A percentile compares a stretch with the other conserved stretches of the same genome.
Conservation (phyloP, 2,329 filamentous ascomycete genomes). For the Penicillium hesseltinei region DNA sequence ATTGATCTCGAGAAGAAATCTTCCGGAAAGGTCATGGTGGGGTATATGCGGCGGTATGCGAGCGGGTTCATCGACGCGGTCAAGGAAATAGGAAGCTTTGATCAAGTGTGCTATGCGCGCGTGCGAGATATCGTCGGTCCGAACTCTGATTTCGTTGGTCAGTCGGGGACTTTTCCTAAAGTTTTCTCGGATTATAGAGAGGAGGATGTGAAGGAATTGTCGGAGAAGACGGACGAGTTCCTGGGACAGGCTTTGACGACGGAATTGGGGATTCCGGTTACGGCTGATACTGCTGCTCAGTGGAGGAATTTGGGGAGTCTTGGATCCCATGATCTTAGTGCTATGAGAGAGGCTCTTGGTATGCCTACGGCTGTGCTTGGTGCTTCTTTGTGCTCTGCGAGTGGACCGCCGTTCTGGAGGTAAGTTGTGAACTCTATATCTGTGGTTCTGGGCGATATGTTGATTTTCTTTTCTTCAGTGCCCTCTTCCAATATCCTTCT, state of each 20-base stretch:
- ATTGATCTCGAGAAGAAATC: constrained; percentile 50
- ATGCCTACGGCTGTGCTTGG: constrained; percentile 47
- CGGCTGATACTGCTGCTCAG: constrained; percentile 27
- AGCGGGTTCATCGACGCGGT: constrained; percentile 53
- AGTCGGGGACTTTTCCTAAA: constrained; percentile 35
- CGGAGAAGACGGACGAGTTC: constrained; percentile 24
- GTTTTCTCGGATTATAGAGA: constrained; percentile 44
- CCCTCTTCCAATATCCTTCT: constrained; percentile 31
- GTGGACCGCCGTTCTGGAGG: constrained; percentile 38
- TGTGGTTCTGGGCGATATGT: background rate
- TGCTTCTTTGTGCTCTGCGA: constrained; percentile 28
- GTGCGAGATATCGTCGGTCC: constrained; percentile 53
- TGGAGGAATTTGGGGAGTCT: constrained; percentile 47
- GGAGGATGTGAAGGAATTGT: constrained; percentile 24
- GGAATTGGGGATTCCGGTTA: constrained; percentile 35
- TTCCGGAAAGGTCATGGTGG: constrained; percentile 53
- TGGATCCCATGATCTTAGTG: constrained; percentile 53
- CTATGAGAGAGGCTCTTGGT: constrained; percentile 55
- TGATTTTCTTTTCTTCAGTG: constrained; percentile 26
- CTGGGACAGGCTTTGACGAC: constrained; percentile 29
- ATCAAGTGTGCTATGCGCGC: constrained; percentile 53
- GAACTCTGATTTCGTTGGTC: constrained; percentile 42
- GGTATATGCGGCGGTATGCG: constrained; percentile 61
- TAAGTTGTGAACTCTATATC: constrained; percentile 1
- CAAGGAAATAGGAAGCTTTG: constrained; percentile 51